phyloP scores from a whole-genome alignment of 2,329 filamentous ascomycete species.

The Trichoderma sp. region DNA sequence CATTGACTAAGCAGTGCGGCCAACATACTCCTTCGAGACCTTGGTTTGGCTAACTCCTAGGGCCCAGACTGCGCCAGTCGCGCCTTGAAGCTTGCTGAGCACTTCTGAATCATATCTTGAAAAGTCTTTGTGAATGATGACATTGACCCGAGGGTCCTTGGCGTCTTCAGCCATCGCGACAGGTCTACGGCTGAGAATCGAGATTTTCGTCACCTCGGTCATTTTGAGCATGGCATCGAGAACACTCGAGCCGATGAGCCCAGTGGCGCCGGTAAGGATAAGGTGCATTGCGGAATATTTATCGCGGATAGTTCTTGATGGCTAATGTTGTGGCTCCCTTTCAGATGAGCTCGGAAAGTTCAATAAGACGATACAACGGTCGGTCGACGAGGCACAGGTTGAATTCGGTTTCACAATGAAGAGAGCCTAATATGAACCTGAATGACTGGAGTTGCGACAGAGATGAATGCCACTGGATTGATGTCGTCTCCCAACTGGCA shows the following conservation, averaged over 20 bases:
- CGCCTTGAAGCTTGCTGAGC: conserved; percentile 14
- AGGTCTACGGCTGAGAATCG: conserved; percentile 18
- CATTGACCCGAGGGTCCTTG: conserved; percentile 8
- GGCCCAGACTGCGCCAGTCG: conserved; percentile 19
- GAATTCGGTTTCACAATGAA: background rate
- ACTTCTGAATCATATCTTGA: conserved; percentile 11
- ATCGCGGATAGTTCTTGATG: background rate
- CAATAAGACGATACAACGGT: background rate
- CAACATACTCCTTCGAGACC: conserved; percentile 5
- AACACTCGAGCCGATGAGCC: conserved; percentile 18
- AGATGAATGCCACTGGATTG: background rate
- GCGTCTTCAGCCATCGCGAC: conserved; percentile 18
- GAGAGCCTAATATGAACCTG: background rate
- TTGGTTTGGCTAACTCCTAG: background rate
- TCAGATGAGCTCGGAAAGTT: background rate
- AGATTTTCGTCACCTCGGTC: conserved; percentile 19
- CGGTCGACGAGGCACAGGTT: background rate
- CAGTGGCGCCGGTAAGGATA: conserved; percentile 20
- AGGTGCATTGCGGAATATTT: conserved; percentile 9
- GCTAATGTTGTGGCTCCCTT: background rate
- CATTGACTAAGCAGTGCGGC: too few species aligned
- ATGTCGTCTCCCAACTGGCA: background rate
- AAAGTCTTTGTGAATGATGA: conserved; percentile 21
- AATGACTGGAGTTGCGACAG: background rate
- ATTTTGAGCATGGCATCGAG: conserved; percentile 20